Conservation (phyloP, 2,329 filamentous ascomycete genomes). For the Diaporthe destruens region DNA sequence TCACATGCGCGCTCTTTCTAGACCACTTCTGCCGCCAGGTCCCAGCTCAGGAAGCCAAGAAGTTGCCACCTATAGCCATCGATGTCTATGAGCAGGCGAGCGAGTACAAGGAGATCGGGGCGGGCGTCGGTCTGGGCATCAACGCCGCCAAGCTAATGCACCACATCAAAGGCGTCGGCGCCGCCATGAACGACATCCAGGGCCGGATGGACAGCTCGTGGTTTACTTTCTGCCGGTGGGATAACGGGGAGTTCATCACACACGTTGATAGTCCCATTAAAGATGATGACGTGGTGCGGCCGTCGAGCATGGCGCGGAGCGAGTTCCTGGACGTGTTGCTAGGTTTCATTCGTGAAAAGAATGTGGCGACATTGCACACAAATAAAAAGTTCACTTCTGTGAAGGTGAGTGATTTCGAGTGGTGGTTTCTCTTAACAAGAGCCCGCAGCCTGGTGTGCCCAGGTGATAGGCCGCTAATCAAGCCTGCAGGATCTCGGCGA, state of each 20-base stretch:
- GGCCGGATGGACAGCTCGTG: conserved; percentile 25
- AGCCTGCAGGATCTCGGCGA: conserved; percentile 41
- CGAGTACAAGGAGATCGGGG: conserved; percentile 39
- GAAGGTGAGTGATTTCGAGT: neutral
- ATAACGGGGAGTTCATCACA: conserved; percentile 26
- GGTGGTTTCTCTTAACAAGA: too few species aligned
- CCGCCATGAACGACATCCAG: conserved; percentile 33
- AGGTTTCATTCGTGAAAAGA: conserved; percentile 24
- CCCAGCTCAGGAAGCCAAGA: neutral
- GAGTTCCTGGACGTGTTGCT: conserved; percentile 37
- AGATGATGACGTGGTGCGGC: conserved; percentile 18
- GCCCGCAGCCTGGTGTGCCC: too few species aligned
- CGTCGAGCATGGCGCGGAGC: conserved; percentile 37
- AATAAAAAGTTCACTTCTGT: conserved; percentile 29
- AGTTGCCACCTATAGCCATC: conserved; percentile 6
- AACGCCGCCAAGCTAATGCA: conserved; percentile 49
- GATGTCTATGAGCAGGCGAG: conserved; percentile 39
- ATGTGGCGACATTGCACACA: conserved; percentile 29
- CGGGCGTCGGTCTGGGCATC: conserved; percentile 47
- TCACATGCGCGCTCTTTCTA: conserved; percentile 35
- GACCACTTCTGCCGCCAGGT: conserved; percentile 33
- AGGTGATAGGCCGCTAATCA: neutral
- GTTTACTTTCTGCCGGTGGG: conserved; percentile 38
- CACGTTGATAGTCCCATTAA: conserved; percentile 24
- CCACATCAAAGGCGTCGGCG: conserved; percentile 30